These are phyloP conservation scores for Mycosphaerella sp. DNA, from an alignment of 2,329 filamentous ascomycete species.

Conservation along the genomic window DNA sequence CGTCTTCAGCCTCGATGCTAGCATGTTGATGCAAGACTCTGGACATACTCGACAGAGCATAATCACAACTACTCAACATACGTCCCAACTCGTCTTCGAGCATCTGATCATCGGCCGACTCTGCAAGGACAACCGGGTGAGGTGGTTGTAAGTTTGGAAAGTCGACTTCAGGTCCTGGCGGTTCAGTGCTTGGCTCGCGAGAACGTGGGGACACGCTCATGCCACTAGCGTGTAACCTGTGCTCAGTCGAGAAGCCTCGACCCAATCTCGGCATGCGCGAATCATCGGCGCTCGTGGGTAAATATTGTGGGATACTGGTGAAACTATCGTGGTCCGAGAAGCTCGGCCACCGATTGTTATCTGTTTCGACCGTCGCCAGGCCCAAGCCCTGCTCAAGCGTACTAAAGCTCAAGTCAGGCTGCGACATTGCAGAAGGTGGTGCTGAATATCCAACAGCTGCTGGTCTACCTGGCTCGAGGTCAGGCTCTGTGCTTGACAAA, in stretches of 20 bases:
- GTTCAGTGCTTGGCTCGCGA: slow-evolving; percentile 18
- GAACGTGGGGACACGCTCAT: slow-evolving; percentile 13
- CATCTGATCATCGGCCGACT: slow-evolving; percentile 28
- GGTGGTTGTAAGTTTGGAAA: slow-evolving; percentile 30
- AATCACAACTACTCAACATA: slow-evolving; percentile 25
- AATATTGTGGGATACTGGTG: slow-evolving; percentile 14
- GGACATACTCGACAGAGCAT: slow-evolving; percentile 15
- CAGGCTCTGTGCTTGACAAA: slow-evolving; percentile 29
- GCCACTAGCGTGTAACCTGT: slow-evolving; percentile 16
- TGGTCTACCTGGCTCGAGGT: slow-evolving; percentile 20
- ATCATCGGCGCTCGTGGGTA: slow-evolving; percentile 7
- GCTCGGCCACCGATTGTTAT: slow-evolving; percentile 19
- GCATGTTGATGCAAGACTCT: slow-evolving; percentile 15
- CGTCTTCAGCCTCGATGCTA: slow-evolving; percentile 15
- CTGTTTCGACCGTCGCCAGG: slow-evolving; percentile 5
- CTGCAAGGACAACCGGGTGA: slow-evolving; percentile 28
- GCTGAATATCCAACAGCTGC: not conserved
- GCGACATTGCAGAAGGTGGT: not conserved
- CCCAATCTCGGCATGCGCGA: slow-evolving; percentile 11
- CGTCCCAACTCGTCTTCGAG: slow-evolving; percentile 30
- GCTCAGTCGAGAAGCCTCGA: slow-evolving; percentile 15
- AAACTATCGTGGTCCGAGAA: slow-evolving; percentile 19
- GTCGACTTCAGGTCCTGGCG: slow-evolving; percentile 21
- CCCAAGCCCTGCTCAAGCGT: slow-evolving; percentile 11
- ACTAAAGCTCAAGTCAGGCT: slow-evolving; percentile 16